Evolutionary conservation across 2,329 filamentous ascomycete species (phyloP).

Genomic region (Penicillium sp.): DNA sequence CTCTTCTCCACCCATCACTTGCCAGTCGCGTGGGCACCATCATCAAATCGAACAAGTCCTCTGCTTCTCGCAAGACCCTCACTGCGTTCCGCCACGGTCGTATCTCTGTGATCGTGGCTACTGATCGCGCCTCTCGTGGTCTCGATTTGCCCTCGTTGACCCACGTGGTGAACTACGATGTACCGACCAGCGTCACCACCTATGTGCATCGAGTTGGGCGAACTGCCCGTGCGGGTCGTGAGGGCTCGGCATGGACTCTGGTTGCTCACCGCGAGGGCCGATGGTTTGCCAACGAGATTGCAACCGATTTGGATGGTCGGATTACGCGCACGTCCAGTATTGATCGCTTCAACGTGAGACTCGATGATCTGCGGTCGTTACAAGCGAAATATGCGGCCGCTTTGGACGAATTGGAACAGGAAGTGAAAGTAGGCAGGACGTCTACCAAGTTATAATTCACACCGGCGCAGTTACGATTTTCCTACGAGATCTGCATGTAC

Average conservation of each 20-base stretch:
- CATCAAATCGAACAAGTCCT: constrained; percentile 70
- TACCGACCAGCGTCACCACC: constrained; percentile 70
- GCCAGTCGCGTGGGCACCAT: constrained; percentile 59
- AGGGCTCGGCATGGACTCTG: constrained; percentile 78
- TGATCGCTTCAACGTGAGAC: constrained; percentile 29
- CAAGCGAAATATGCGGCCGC: constrained; percentile 32
- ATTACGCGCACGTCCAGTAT: constrained; percentile 29
- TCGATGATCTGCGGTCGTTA: constrained; percentile 25
- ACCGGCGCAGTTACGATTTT: not conserved
- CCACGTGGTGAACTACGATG: constrained; percentile 90
- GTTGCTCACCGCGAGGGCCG: constrained; percentile 74
- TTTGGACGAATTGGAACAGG: constrained; percentile 34
- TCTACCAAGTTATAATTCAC: constrained; percentile 2
- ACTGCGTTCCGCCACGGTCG: constrained; percentile 58
- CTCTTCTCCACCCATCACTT: constrained; percentile 57
- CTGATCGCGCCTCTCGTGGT: constrained; percentile 87
- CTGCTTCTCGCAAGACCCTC: constrained; percentile 61
- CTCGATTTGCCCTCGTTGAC: constrained; percentile 73
- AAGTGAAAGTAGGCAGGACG: constrained; percentile 26
- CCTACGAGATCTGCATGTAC: constrained; percentile 6
- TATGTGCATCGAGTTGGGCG: constrained; percentile 91
- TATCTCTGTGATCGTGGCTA: constrained; percentile 73
- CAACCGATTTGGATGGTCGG: constrained; percentile 40
- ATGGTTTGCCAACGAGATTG: constrained; percentile 89
- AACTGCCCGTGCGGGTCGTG: constrained; percentile 73